These are phyloP conservation scores for Aureobasidium subglaciale DNA, from an alignment of 2,329 filamentous ascomycete genomes.

Conservation along the genomic window DNA sequence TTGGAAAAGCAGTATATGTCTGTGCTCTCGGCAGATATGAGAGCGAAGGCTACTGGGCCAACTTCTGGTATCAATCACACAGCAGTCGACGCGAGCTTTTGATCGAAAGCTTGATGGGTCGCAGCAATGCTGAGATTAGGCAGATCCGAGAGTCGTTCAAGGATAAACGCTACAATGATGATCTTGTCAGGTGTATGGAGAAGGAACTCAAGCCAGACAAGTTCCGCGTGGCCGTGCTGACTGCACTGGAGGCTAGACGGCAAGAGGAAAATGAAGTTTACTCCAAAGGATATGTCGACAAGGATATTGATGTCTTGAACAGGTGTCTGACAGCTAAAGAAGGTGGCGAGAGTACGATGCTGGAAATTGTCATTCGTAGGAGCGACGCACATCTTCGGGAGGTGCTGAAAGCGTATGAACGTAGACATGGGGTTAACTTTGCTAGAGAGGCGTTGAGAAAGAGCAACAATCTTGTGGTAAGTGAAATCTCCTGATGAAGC, in stretches of 20 bases:
- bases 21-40: constrained; percentile 87
- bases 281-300: constrained; percentile 48
- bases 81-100: constrained; percentile 78
- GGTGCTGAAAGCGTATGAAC: constrained; percentile 70
- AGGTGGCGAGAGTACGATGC: constrained; percentile 82
- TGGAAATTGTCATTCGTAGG: constrained; percentile 71
- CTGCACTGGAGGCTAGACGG: constrained; percentile 72
- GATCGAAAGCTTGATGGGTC: constrained; percentile 88
- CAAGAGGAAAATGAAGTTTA: constrained; percentile 70
- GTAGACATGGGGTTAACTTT: constrained; percentile 69
- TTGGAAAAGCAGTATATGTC: constrained; percentile 88
- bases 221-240: constrained; percentile 80
- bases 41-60: constrained; percentile 94
- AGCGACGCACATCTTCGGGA: constrained; percentile 78
- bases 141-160: constrained; percentile 82
- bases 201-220: constrained; percentile 92
- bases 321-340: constrained; percentile 61
- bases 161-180: constrained; percentile 86
- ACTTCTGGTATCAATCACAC: constrained; percentile 92
- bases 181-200: constrained; percentile 76
- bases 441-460: constrained; percentile 80
- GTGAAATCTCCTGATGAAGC: constrained; percentile 33
- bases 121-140: constrained; percentile 77
- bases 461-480: constrained; percentile 84
- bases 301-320: constrained; percentile 67